These are phyloP conservation scores for Abrus pulchellus DNA, from an alignment of 306 rosid genomes.

Conservation along the genomic window DNA sequence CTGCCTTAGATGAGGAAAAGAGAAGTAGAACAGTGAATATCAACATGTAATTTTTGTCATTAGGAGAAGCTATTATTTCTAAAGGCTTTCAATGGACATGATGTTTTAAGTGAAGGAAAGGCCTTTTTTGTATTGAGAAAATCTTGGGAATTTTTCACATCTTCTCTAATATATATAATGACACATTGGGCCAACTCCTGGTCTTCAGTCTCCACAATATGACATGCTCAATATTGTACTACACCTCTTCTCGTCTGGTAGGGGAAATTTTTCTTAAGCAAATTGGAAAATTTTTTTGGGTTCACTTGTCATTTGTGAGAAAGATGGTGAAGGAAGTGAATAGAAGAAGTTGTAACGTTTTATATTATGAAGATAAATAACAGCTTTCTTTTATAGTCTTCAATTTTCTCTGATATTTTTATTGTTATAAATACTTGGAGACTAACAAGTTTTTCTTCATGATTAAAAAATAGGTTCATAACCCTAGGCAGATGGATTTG, in stretches of 20 bases:
- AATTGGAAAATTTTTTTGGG: not conserved
- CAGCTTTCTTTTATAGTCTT: not conserved
- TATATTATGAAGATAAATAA: not conserved
- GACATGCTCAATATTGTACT: slow-evolving; percentile 15
- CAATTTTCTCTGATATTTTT: not conserved
- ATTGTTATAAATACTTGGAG: slow-evolving; percentile 14
- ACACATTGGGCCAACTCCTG: slow-evolving; percentile 11
- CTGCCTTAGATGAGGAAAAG: slow-evolving; percentile 16
- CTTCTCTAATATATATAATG: slow-evolving; percentile 11
- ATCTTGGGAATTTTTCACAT: not conserved
- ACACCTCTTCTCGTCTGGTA: not conserved
- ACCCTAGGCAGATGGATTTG: not conserved
- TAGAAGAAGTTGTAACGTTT: not conserved
- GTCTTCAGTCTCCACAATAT: not conserved
- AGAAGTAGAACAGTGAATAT: slow-evolving; percentile 19
- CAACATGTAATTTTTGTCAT: slow-evolving; percentile 9
- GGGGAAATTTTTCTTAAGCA: not conserved
- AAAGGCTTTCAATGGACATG: slow-evolving; percentile 35
- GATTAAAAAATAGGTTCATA: slow-evolving; percentile 20
- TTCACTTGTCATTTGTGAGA: not conserved
- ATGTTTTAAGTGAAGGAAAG: slow-evolving; percentile 30
- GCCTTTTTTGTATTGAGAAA: slow-evolving; percentile 17
- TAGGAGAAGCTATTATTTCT: slow-evolving; percentile 24
- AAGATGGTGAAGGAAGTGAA: slow-evolving; percentile 6
- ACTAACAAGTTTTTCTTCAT: slow-evolving; percentile 20